A percentile compares a stretch with the other conserved stretches of the same genome.
These are phyloP conservation scores for Strobilomyces echinocephalus DNA, from an alignment of 768 basidiomycete species.

Conservation along the genomic window DNA sequence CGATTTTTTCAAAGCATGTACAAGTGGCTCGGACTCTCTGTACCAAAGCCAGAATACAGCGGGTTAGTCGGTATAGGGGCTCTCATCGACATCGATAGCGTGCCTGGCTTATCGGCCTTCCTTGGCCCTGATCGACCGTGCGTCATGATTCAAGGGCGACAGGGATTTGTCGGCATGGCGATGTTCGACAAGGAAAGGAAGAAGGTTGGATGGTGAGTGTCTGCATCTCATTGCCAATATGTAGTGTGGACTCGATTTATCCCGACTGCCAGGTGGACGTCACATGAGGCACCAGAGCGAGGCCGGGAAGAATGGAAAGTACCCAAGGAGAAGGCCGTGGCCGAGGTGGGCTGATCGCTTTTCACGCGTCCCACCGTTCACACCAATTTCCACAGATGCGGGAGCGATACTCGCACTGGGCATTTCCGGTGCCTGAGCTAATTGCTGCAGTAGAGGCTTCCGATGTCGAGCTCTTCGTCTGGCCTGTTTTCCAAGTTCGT, in stretches of 20 bases:
- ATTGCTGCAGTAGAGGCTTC: constrained; percentile 18
- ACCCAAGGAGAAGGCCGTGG: constrained; percentile 17
- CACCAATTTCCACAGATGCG: constrained; percentile 14
- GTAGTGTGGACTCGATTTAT: background rate
- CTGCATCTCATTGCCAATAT: background rate
- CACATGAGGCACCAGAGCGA: constrained; percentile 24
- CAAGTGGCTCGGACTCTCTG: constrained; percentile 13
- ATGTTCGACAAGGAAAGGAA: constrained; percentile 24
- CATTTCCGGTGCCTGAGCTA: constrained; percentile 27
- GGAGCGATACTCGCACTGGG: constrained; percentile 25
- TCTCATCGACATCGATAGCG: constrained; percentile 13
- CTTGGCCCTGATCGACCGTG: constrained; percentile 22
- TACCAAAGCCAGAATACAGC: constrained; percentile 26
- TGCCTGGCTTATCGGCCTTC: constrained; percentile 19
- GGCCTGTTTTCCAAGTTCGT: constrained; percentile 26
- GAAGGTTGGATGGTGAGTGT: constrained; percentile 23
- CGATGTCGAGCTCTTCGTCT: constrained; percentile 18
- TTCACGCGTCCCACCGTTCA: background rate
- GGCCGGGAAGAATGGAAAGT: constrained; percentile 28
- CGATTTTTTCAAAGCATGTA: constrained; percentile 18
- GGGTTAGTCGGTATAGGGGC: constrained; percentile 24
- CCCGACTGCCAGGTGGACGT: constrained; percentile 24
- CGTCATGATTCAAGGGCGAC: constrained; percentile 27
- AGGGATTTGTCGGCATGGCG: constrained; percentile 26
- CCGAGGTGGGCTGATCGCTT: constrained; percentile 9